Evolutionary conservation across 305 asterid species (phyloP), one percentile per base, ranked within the genome.

Genomic region (Fraxinus platypoda): DNA sequence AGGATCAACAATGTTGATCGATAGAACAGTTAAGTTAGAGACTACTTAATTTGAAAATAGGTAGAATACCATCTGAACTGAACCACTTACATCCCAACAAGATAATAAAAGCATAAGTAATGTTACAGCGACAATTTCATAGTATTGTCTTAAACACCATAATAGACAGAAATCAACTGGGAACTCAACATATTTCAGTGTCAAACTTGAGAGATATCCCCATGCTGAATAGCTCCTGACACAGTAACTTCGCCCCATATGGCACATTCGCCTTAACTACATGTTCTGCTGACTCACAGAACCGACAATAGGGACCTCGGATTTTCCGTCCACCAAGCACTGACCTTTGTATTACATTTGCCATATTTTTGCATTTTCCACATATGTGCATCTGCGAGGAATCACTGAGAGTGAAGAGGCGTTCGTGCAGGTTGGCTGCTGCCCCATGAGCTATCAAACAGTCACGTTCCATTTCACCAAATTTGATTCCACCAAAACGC

Each of bases 371-470:
- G 89, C 99, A 96, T 37, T 90, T 92, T 81, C 94, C 52, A 81
- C 99, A 96, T 6, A 96, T 87, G 68, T 96, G 97, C 95, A 96
- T 96, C 87, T 92, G 91, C 0, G 98, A 90, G 15, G 94, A 89
- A 38, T 96, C 98, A 2, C 99, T 96, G 13, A 94, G 95, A 0
- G 98, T 96, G 93, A 96, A 93, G 7, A 96, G 97, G 0, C 97
- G 92, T 84, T 96, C 99, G 19, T 94, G 97, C 52, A 96, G 88
- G 82, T 93, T 96, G 19, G 95, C 91, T 3, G 98, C 91, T 54
- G 99, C 98, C 6, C 98, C 99, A 2, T 96, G 98, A 28, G 98
- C 99, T 25, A 93, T 91, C 8, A 93, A 95, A 79, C 99, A 96
- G 83, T 94, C 99, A 0, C 99, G 88, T 68, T 96, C 98, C 98